Evolutionary conservation across 2,329 filamentous ascomycete species (phyloP).

Genomic region (Colletotrichum magnum): DNA sequence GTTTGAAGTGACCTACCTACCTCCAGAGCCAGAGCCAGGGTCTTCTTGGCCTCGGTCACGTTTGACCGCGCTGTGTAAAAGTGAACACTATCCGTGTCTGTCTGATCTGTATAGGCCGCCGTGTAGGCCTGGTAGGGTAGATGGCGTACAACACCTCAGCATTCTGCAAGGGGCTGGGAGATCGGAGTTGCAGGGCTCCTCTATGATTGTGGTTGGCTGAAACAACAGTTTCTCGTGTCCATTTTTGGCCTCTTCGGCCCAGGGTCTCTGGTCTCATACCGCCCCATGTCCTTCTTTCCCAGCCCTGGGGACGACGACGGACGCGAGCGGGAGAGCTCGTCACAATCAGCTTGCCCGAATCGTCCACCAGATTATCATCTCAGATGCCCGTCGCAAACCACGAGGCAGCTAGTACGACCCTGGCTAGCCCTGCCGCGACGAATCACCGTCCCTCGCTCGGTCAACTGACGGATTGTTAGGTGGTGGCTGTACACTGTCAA

Average conservation of each 20-base stretch:
- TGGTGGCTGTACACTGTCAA: constrained; percentile 22
- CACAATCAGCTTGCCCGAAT: constrained; percentile 30
- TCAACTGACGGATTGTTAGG: background rate
- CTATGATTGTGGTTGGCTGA: constrained; percentile 40
- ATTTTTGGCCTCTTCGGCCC: constrained; percentile 38
- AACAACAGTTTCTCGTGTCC: constrained; percentile 42
- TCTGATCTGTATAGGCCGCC: too few relatives aligned
- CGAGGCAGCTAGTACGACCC: constrained; percentile 19
- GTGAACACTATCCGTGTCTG: too few relatives aligned
- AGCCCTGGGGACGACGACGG: constrained; percentile 23
- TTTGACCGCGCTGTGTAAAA: constrained; percentile 8
- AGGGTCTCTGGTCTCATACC: constrained; percentile 30
- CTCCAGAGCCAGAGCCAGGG: constrained; percentile 13
- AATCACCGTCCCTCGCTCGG: background rate
- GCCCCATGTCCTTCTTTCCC: constrained; percentile 28
- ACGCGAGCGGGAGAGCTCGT: constrained; percentile 26
- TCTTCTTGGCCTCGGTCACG: constrained; percentile 16
- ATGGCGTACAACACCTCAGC: background rate
- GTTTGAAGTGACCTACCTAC: background rate
- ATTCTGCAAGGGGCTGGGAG: constrained; percentile 39
- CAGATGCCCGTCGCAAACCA: constrained; percentile 25
- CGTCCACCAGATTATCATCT: constrained; percentile 26
- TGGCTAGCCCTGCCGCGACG: constrained; percentile 16
- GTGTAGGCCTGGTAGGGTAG: too few relatives aligned
- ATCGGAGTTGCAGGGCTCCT: constrained; percentile 38